Percentiles rank a stretch among this genome's conserved stretches.
These are phyloP conservation scores for Paecilomyces fulvus DNA, from an alignment of 2,329 filamentous ascomycete species.

Conservation along the genomic window DNA sequence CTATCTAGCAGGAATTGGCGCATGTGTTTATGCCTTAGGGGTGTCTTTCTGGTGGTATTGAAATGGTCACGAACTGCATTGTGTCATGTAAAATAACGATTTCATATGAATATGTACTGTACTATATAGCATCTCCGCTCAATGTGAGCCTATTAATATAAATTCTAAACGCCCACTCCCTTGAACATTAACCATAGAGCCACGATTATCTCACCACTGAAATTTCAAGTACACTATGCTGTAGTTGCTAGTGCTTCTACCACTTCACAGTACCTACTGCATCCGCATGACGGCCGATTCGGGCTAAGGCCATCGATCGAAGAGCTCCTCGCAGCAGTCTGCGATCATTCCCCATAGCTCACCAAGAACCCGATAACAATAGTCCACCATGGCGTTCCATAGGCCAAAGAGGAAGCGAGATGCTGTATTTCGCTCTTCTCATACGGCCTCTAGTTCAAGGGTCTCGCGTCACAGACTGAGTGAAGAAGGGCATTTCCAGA, in stretches of 20 bases:
- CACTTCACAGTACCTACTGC: background rate
- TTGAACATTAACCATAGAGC: background rate
- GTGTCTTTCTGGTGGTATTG: background rate
- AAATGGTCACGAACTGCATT: background rate
- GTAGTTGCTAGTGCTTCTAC: no score
- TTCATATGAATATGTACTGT: background rate
- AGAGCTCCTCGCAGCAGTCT: background rate
- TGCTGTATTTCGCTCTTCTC: background rate
- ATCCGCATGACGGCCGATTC: background rate
- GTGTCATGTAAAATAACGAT: background rate
- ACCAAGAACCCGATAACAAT: background rate
- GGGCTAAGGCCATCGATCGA: background rate
- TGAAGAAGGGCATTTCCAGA: background rate
- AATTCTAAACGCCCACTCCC: background rate
- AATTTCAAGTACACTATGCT: no score
- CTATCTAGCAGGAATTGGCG: background rate
- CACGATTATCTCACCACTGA: background rate
- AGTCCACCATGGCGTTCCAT: background rate
- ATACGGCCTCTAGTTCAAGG: conserved; percentile 1
- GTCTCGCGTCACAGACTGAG: conserved; percentile 1
- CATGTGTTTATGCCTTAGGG: background rate
- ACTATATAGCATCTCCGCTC: background rate
- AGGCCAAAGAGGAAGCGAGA: conserved; percentile 7
- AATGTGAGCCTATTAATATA: background rate
- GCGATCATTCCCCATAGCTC: background rate